A percentile compares a stretch with the other conserved stretches of the same genome.
Evolutionary conservation across 2,329 filamentous ascomycete genomes (phyloP).

Genomic region (Nemania bipapillata): DNA sequence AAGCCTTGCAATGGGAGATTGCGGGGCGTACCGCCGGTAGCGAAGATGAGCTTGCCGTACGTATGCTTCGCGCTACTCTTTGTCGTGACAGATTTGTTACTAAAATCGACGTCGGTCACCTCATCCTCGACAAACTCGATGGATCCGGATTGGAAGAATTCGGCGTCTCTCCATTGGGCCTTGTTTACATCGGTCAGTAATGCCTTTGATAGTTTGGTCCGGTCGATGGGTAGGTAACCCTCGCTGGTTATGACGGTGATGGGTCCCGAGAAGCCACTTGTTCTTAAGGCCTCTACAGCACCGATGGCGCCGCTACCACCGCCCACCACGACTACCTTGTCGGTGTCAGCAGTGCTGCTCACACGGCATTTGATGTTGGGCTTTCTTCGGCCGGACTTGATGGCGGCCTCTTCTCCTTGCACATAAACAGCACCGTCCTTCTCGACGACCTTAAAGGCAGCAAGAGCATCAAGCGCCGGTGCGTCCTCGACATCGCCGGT

Average conservation of each 20-base stretch:
- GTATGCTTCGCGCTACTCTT: constrained; percentile 74
- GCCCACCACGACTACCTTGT: constrained; percentile 85
- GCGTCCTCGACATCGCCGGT: constrained; percentile 96
- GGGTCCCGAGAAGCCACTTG: constrained; percentile 79
- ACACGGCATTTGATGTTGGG: constrained; percentile 78
- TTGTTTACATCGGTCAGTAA: constrained; percentile 83
- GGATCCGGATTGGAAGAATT: constrained; percentile 76
- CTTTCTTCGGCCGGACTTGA: constrained; percentile 79
- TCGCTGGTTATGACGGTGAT: constrained; percentile 88
- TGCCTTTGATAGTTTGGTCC: constrained; percentile 95
- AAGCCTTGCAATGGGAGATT: constrained; percentile 84
- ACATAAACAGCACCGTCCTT: constrained; percentile 87
- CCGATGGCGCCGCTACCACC: constrained; percentile 87
- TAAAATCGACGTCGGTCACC: constrained; percentile 81
- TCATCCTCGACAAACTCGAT: constrained; percentile 69
- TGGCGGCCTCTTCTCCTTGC: constrained; percentile 77
- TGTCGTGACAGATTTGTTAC: constrained; percentile 76
- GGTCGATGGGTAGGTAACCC: constrained; percentile 87
- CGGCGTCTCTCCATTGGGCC: constrained; percentile 77
- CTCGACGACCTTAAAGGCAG: constrained; percentile 82
- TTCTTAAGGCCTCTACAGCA: constrained; percentile 82
- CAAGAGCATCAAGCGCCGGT: constrained; percentile 86
- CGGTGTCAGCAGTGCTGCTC: constrained; percentile 58
- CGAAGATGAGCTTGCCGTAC: constrained; percentile 90
- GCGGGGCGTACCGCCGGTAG: constrained; percentile 83